Evolutionary conservation across 768 basidiomycete species (phyloP), one percentile per base, ranked within the genome.

Genomic region (Calocybe cyanea): DNA sequence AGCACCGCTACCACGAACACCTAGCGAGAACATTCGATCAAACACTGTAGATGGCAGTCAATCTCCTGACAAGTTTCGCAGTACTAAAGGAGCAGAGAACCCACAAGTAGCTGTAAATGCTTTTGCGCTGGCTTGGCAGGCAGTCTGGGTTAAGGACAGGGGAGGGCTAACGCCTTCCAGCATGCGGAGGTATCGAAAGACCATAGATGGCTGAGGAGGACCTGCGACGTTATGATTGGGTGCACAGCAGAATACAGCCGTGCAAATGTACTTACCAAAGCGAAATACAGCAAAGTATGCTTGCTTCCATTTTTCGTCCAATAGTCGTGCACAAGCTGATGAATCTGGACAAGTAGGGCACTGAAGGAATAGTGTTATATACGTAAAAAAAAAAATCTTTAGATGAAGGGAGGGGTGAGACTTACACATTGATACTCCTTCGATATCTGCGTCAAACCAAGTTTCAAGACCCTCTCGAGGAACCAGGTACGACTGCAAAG

Each of bases 381-480:
- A 42, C 18, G 15, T 23, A 37, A 11, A 41, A 30, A 30, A 11
- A 4, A 31, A 35, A 41, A 31, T 7, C 8, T 38, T n/a, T 10
- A 33, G 35, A 18, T 6, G 23, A 39, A 38, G 21, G n/a, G n/a
- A n/a, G n/a, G n/a, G n/a, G 21, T 18, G 17, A n/a, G 18, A 68
- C 81, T 53, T 60, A 92, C 91, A 59, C 94, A 96, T 79, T 89
- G 85, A 57, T 96, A 96, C 57, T 96, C 93, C 62, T 94, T 93
- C n/a, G 88, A 80, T 18, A 95, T 76, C 51, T 85, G 79, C 0
- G 87, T 87, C 32, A 92, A 70, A 1, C 92, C 91, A 8, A 97
- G 80, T 61, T 96, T 96, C 51, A 96, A 73, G 13, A 97, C 87
- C 15, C 94, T 81, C 62, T 97, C 94, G 15, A 96, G 76, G 67